A percentile compares a stretch with the other conserved stretches of the same genome.
Evolutionary conservation across 1,139 yeast genomes (phyloP).

Genomic region (Candida buenavistaensis): DNA sequence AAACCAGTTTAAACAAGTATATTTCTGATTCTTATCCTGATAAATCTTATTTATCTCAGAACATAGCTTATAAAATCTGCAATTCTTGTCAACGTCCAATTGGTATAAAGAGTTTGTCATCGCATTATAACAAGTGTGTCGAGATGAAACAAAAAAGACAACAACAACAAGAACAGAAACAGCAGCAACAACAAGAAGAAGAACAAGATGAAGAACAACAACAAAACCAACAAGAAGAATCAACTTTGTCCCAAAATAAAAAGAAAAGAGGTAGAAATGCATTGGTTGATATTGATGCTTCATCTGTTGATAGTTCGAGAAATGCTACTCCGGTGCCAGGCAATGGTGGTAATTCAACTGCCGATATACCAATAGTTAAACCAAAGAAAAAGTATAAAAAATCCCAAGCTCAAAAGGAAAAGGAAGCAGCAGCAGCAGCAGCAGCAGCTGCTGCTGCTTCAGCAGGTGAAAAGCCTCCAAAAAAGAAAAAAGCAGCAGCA

Average conservation of each 20-base stretch:
- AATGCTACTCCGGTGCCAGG: constrained; percentile 39
- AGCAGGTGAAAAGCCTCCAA: constrained; percentile 12
- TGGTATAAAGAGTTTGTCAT: constrained; percentile 43
- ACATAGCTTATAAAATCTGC: constrained; percentile 61
- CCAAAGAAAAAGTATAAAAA: constrained; percentile 51
- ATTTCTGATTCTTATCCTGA: constrained; percentile 27
- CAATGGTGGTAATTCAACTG: constrained; percentile 17
- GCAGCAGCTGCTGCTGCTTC: constrained; percentile 47
- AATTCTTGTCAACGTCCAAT: constrained; percentile 67
- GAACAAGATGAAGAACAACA: too few relatives aligned
- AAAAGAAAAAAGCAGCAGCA: constrained; percentile 44
- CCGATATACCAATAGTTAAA: constrained; percentile 16
- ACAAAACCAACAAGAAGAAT: constrained; percentile 9
- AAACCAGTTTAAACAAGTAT: constrained; percentile 15
- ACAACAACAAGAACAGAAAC: constrained; percentile 22
- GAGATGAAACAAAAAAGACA: constrained; percentile 47
- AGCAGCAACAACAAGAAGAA: constrained; percentile 13
- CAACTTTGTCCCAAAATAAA: constrained; percentile 29
- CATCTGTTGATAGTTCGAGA: constrained; percentile 45
- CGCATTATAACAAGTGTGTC: constrained; percentile 50
- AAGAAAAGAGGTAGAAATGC: constrained; percentile 36
- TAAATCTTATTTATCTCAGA: constrained; percentile 43
- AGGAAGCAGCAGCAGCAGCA: constrained; percentile 49
- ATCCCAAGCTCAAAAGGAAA: constrained; percentile 45
- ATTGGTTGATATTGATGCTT: constrained; percentile 34